These are phyloP conservation scores for Ottelia alismoides DNA, from an alignment of 106 monocot species.

Conservation along the genomic window DNA sequence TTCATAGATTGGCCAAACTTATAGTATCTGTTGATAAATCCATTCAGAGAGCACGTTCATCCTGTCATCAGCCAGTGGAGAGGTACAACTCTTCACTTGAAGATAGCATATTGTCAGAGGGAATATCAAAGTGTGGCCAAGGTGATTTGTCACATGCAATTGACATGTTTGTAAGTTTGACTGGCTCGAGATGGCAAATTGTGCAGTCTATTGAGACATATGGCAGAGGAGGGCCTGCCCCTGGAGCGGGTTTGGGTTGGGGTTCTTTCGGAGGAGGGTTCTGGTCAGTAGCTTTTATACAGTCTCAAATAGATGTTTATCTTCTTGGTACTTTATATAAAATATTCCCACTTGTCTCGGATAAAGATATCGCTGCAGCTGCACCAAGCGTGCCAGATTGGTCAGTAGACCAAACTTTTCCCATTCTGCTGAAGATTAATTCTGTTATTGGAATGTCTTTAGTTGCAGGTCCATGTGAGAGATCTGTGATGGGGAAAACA, in stretches of 20 bases:
- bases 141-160: constrained; percentile 33
- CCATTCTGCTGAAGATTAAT: constrained; percentile 36
- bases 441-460: constrained; percentile 48
- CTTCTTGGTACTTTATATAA: constrained; percentile 44
- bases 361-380: constrained; percentile 7
- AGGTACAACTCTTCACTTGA: constrained; percentile 11
- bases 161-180: constrained; percentile 11
- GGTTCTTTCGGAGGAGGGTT: constrained; percentile 69
- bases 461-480: constrained; percentile 51
- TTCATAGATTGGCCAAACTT: constrained; percentile 52
- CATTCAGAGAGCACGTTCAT: constrained; percentile 39
- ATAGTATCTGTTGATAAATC: constrained; percentile 35
- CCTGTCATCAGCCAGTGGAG: constrained; percentile 3
- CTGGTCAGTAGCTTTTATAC: constrained; percentile 52
- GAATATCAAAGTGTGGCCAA: constrained; percentile 38
- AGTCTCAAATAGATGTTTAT: constrained; percentile 43
- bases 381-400: constrained; percentile 3
- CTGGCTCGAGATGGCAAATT: constrained; percentile 28
- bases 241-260: constrained; percentile 89
- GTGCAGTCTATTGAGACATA: constrained; percentile 59
- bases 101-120: constrained; percentile 56
- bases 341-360: constrained; percentile 16
- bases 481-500: constrained; percentile 32
- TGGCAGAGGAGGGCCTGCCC: constrained; percentile 91
- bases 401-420: constrained; percentile 1